Percentiles rank a stretch among this genome's conserved stretches.
Conservation (phyloP, 1,284 basidiomycete species). For the Pyrrhoderma noxium region DNA sequence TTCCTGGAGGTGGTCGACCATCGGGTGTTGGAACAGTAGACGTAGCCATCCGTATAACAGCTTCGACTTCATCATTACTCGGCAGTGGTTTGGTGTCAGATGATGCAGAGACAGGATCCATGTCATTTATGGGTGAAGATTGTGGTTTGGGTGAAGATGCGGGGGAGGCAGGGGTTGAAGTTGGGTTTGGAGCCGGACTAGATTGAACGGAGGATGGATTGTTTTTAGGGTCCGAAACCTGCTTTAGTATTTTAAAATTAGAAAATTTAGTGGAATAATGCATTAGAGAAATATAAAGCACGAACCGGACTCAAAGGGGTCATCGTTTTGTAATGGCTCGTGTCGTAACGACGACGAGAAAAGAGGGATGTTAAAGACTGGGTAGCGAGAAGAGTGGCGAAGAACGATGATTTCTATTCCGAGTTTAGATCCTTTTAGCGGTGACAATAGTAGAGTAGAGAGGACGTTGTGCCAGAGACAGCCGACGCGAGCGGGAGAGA, state of each 20-base stretch:
- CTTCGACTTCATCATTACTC: constrained; percentile 74
- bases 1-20: constrained; percentile 37
- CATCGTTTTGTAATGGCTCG: constrained; percentile 1
- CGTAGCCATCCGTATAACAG: constrained; percentile 73
- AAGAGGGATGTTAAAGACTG: background rate
- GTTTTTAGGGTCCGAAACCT: constrained; percentile 1
- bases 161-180: background rate
- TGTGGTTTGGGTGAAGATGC: background rate
- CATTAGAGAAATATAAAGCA: background rate
- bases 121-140: no score
- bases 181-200: background rate
- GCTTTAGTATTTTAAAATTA: background rate
- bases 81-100: constrained; percentile 24
- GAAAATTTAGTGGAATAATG: background rate
- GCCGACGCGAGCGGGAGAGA: background rate
- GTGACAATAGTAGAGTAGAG: background rate
- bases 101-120: no score
- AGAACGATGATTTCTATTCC: constrained; percentile 2
- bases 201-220: background rate
- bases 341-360: background rate
- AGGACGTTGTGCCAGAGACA: no score
- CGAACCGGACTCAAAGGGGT: constrained; percentile 7
- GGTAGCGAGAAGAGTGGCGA: constrained; percentile 7
- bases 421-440: constrained; percentile 4
- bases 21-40: constrained; percentile 41